Evolutionary conservation across 345 rosid genomes (phyloP), one percentile per base, ranked within the genome.

Genomic region (Carallia brachiata): DNA sequence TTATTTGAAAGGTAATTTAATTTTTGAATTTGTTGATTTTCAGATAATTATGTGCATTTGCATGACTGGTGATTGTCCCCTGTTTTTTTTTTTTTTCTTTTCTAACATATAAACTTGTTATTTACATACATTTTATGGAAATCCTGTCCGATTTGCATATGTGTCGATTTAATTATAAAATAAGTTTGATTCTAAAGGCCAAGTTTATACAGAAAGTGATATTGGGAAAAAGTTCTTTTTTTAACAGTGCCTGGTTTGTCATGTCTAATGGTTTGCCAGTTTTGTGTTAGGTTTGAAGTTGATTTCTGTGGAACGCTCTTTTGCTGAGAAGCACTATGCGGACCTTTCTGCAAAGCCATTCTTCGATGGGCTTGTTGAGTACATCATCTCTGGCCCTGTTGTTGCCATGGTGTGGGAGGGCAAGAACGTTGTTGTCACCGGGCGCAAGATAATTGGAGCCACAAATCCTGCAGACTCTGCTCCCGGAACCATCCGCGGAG

Each of bases 351-450:
- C 87, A 0, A 95, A 87, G 87, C 87, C 99, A 18, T 95, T 95
- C 89, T 95, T 95, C 78, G 64, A 68, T 61, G 93, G 97, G 5
- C 92, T 95, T 28, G 97, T 95, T 9, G 92, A 95, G 61, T 23
- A 23, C 23, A 23, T 92, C n/a, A 81, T 86, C 55, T 95, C 97
- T 1, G 99, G 99, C 17, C 97, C 99, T 1, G 99, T 95, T 62
- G 92, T 89, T 70, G 99, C 99, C 16, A 90, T 95, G 99, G 62
- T 90, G 67, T 95, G 99, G 97, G 97, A 95, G 80, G 97, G 99
- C 15, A 92, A 92, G 85, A 81, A 79, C 44, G 96, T 87, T 58
- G 99, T 95, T 9, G 13, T 77, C 12, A 95, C 23, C 23, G 97
- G 97, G 15, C 81, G 99, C 61, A 92, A 84, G 79, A 87, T 95